Percentiles rank a stretch among this genome's conserved stretches.
Conservation (phyloP, 495 filamentous ascomycete genomes). For the Cladorrhinum samala region DNA sequence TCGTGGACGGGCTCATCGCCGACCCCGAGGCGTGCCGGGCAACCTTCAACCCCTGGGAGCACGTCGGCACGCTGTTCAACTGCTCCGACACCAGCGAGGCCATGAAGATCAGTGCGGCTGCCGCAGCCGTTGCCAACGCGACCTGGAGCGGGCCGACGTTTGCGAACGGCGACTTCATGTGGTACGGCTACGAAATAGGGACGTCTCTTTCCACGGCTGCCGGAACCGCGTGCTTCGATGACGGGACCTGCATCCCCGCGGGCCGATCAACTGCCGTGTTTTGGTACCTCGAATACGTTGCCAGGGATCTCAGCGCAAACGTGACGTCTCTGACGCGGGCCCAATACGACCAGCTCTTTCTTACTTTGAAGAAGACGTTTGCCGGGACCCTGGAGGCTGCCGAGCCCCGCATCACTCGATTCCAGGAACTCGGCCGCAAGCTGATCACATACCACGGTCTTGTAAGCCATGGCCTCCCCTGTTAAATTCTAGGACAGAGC, state of each 20-base stretch:
- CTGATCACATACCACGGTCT: conserved; percentile 43
- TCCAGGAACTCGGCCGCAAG: conserved; percentile 36
- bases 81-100: conserved; percentile 16
- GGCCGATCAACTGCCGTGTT: too few species aligned
- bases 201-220: too few species aligned
- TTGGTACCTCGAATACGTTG: too few species aligned
- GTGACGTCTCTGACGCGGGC: too few species aligned
- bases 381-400: conserved; percentile 16
- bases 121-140: conserved; percentile 23
- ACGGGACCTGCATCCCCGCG: too few species aligned
- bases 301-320: too few species aligned
- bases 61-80: conserved; percentile 10
- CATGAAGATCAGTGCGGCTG: conserved; percentile 14
- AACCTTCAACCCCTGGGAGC: conserved; percentile 24
- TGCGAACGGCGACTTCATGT: too few species aligned
- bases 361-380: too few species aligned
- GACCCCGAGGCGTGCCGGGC: conserved; percentile 15
- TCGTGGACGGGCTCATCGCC: conserved; percentile 31
- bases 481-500: not conserved
- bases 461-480: conserved; percentile 38
- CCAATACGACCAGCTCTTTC: too few species aligned
- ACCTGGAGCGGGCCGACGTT: conserved; percentile 24
- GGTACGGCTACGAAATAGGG: too few species aligned
- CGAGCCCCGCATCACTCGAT: conserved; percentile 37
- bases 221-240: too few species aligned